Evolutionary conservation across 192 early-diverging fungal genomes (phyloP).

Genomic region (Coemansia sp.): DNA sequence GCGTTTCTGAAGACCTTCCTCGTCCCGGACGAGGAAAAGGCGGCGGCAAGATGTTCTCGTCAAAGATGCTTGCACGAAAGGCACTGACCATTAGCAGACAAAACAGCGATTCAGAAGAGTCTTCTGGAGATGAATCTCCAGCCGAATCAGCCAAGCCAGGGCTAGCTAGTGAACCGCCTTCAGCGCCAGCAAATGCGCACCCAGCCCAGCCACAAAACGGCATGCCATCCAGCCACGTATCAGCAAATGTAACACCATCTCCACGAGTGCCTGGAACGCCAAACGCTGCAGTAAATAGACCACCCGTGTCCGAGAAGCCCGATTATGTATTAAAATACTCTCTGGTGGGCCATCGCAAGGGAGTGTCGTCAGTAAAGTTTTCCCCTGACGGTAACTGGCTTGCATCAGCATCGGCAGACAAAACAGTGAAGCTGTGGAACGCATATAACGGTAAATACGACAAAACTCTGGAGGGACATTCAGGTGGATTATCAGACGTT

Average conservation of each 20-base stretch:
- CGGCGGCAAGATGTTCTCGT: conserved; percentile 54
- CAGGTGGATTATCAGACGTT: conserved; percentile 90
- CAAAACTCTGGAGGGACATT: conserved; percentile 84
- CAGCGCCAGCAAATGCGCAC: conserved; percentile 4
- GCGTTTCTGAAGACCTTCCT: conserved; percentile 9
- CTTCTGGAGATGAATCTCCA: conserved; percentile 4
- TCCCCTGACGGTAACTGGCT: conserved; percentile 98
- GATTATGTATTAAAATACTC: conserved; percentile 86
- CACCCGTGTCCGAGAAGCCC: conserved; percentile 53
- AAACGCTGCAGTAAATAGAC: conserved; percentile 10
- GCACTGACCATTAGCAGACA: conserved; percentile 27
- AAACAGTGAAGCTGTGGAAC: conserved; percentile 93
- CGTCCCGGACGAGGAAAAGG: conserved; percentile 42
- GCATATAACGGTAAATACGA: conserved; percentile 81
- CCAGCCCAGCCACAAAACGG: conserved; percentile 7
- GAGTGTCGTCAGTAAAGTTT: conserved; percentile 93
- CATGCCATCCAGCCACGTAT: conserved; percentile 12
- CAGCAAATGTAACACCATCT: conserved; percentile 2
- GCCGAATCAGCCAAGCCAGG: not conserved
- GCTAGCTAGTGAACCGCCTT: not conserved
- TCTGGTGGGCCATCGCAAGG: conserved; percentile 91
- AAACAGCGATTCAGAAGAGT: conserved; percentile 18
- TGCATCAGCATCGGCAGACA: conserved; percentile 86
- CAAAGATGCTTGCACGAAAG: conserved; percentile 51
- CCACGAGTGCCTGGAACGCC: conserved; percentile 11